Base-by-base conservation (phyloP, 1,139 yeast species). In the Candida labiduridarum region DNA sequence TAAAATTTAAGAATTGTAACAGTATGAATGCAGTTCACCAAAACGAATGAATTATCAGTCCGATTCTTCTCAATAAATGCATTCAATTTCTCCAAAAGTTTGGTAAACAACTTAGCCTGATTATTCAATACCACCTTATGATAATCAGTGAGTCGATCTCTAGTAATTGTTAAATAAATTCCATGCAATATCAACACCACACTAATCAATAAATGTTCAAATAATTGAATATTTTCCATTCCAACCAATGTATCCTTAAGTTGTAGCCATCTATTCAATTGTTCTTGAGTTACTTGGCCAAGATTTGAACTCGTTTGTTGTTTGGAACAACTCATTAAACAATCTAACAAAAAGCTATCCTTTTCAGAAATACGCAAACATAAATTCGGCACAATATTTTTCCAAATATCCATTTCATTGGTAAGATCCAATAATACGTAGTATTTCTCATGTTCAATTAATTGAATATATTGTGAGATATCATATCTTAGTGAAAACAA, bases 341-440 rank as follows among this genome's bases (percentile, higher is more conserved):
- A 70, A 40, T 66, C 59, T 4, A 72, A 55, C 38, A 74, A 60
- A 47, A 73, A 69, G 12, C 60, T 29, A 57, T 54, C 52, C 4
- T 49, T 43, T 1, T 48, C 46, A 5, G 49, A 46, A 11, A 44
- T 15, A n/a, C 51, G 19, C 12, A 71, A 51, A 52, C 78, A 72
- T 51, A 69, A 69, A 22, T 60, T 56, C 1, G 80, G 79, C 2
- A 76, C 58, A n/a, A 69, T 56, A 40, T 65, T 61, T 51, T 71
- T 71, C 79, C 79, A 76, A n/a, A 74, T 60, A 45, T 60, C 56
- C 44, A 71, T 52, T 22, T 71, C 79, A 49, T 75, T 75, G 50
- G 74, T 71, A 27, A 73, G 56, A 56, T 76, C 80, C 14, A 75
- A 61, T 9, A 74, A 50, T 78, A 78, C 73, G 55, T 67, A 68